Base-by-base conservation (phyloP, 2,329 filamentous ascomycete species). In the Xylaria sp. region DNA sequence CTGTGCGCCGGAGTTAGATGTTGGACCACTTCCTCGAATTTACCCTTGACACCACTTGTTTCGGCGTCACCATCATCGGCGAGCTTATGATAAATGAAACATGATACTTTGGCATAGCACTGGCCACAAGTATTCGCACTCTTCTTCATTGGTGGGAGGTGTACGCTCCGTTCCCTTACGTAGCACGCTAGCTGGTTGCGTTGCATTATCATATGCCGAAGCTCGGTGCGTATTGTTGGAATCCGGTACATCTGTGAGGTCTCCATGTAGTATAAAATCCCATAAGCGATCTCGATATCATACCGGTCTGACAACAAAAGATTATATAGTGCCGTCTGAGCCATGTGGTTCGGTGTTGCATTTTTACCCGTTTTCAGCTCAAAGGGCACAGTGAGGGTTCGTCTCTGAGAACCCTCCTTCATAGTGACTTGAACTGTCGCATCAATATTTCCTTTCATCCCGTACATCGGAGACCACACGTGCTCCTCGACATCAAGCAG, bases 381-480 rank as follows among this genome's bases (percentile, higher is more conserved):
- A 72, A 99, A 93, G 0, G 96, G 96, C 3, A 97, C 93, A 0
- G 94, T 94, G 71, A 98, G 83, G 5, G 88, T 92, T 69, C 89
- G 89, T 56, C 84, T 81, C 36, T 88, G 85, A n/a, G 86, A 83
- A 31, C 89, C 88, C 66, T 97, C 92, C 64, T 88, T 84, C 84
- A 98, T 92, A 0, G 88, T 89, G 18, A 96, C 92, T 82, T 99
- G 93, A 0, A 99, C 92, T 0, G 96, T 98, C 33, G 96, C 96
- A 81, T 99, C 96, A 68, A 99, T 96, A 75, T 98, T 99, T 36
- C 96, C 96, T 80, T 99, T 99, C 18, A 99, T 85, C 0, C 96
- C 96, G 78, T 97, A 99, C 89, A 94, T 95, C 0, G 96, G 96
- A 7, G 95, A 98, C 96, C 96, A 99, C 33, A 99, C 90, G 78